Evolutionary conservation across 768 basidiomycete species (phyloP).

Genomic region (Pisolithus tinctorius): DNA sequence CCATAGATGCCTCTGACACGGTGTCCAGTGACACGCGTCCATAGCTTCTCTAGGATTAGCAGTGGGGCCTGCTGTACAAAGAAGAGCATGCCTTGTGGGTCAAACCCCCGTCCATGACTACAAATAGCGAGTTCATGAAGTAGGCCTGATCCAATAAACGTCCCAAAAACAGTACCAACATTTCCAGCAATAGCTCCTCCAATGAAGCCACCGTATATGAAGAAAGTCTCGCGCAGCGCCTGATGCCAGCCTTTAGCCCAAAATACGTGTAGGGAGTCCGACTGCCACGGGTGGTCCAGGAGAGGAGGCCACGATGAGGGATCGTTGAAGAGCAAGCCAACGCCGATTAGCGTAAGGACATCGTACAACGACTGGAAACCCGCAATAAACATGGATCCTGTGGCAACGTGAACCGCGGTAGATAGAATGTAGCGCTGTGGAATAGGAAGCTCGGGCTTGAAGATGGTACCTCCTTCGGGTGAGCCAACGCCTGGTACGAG

Average conservation of each 20-base stretch:
- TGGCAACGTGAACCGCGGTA: constrained; percentile 55
- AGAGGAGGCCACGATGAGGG: constrained; percentile 70
- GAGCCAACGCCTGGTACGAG: constrained; percentile 61
- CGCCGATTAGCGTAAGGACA: constrained; percentile 52
- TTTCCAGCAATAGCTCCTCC: constrained; percentile 48
- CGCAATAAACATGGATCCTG: constrained; percentile 53
- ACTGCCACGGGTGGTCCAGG: constrained; percentile 59
- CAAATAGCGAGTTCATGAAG: constrained; percentile 68
- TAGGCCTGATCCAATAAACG: constrained; percentile 70
- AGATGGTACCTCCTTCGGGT: constrained; percentile 62
- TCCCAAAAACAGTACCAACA: constrained; percentile 61
- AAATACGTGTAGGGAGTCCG: constrained; percentile 62
- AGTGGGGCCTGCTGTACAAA: constrained; percentile 62
- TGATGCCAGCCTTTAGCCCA: constrained; percentile 83
- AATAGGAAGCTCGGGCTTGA: constrained; percentile 45
- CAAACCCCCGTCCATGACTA: constrained; percentile 55
- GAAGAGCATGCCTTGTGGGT: constrained; percentile 51
- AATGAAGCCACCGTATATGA: constrained; percentile 64
- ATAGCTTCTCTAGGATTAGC: constrained; percentile 56
- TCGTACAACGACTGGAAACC: constrained; percentile 67
- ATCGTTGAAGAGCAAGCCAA: constrained; percentile 43
- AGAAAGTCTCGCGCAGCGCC: constrained; percentile 60
- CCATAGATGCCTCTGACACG: constrained; percentile 56
- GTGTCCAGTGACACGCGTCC: constrained; percentile 49
- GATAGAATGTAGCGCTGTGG: constrained; percentile 53